Evolutionary conservation across 75 land plant species (phyloP), one percentile per base, ranked within the genome.

Genomic region (Selaginella moellendorffii): DNA sequence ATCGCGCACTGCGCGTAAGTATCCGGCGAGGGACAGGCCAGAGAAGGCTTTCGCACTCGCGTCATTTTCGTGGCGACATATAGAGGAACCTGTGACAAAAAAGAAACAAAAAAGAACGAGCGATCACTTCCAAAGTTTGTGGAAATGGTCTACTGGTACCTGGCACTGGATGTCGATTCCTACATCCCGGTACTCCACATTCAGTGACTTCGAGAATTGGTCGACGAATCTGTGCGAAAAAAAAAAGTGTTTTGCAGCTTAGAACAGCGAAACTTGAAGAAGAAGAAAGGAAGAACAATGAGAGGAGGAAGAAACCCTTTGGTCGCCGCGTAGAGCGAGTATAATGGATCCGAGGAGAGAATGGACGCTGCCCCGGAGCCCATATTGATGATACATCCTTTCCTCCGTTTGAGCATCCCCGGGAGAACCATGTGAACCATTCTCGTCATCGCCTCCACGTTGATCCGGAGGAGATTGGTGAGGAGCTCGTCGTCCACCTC

Each of bases 31-130:
- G 95, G 95, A 0, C 76, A 77, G 24, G 81, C 65, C 59, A 88
- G 73, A 2, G 86, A 78, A 20, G 95, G 69, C 68, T 68, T 81
- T 59, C 71, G 73, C 54, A 78, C 80, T 8, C 87, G 83, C 28
- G 95, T 82, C 86, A 91, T 83, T 65, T 83, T 88, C 1, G 51
- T 91, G 28, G 93, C 85, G 12, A 91, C 97, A 65, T 88, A 85
- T 62, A 91, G 62, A 19, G 97, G 97, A 29, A 85, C 84, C 86
- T 90, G 80, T 0, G n/a, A n/a, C n/a, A n/a, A n/a, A n/a, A n/a
- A n/a, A n/a, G n/a, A n/a, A n/a, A 60, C 18, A 46, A 10, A 10
- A 10, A 10, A 46, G 14, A 46, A 46, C 18, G 18, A 46, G 51
- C 18, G 18, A 46, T 10, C 14, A 46, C 10, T 46, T 46, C n/a